These are phyloP conservation scores for Fusarium sp. DNA, from an alignment of 2,329 filamentous ascomycete genomes.

Conservation along the genomic window DNA sequence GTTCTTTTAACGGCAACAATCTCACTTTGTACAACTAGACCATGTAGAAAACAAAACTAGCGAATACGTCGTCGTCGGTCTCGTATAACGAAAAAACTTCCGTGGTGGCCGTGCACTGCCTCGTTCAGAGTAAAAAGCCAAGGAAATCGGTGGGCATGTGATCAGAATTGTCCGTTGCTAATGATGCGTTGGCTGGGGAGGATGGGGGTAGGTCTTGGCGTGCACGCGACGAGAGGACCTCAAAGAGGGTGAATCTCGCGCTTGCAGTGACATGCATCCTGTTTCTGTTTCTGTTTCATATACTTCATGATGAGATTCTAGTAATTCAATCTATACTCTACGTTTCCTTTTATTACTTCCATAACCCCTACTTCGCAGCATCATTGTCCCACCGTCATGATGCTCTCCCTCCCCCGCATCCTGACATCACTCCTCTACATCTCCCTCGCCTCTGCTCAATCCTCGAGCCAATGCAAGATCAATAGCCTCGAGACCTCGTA, in stretches of 20 bases:
- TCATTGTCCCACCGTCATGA: constrained; percentile 18
- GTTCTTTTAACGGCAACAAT: background rate
- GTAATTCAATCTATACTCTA: background rate
- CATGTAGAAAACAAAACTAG: background rate
- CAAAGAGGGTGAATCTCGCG: background rate
- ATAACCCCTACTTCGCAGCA: background rate
- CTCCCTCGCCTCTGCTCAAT: constrained; percentile 12
- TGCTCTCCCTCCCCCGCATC: constrained; percentile 25
- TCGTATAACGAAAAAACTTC: background rate
- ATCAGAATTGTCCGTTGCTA: background rate
- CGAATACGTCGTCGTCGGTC: background rate
- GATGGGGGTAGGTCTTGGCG: background rate
- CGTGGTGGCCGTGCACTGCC: background rate
- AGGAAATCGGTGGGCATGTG: background rate
- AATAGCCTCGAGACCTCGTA: constrained; percentile 51
- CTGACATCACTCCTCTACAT: constrained; percentile 6
- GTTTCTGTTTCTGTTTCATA: background rate
- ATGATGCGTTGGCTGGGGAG: background rate
- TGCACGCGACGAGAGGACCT: background rate
- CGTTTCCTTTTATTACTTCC: background rate
- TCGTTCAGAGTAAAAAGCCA: background rate
- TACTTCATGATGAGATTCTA: background rate
- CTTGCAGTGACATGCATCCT: background rate
- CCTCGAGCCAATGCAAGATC: constrained; percentile 17
- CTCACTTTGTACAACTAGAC: background rate